phyloP scores from a whole-genome alignment of 495 filamentous ascomycete genomes.

The Acidomyces sp. region DNA sequence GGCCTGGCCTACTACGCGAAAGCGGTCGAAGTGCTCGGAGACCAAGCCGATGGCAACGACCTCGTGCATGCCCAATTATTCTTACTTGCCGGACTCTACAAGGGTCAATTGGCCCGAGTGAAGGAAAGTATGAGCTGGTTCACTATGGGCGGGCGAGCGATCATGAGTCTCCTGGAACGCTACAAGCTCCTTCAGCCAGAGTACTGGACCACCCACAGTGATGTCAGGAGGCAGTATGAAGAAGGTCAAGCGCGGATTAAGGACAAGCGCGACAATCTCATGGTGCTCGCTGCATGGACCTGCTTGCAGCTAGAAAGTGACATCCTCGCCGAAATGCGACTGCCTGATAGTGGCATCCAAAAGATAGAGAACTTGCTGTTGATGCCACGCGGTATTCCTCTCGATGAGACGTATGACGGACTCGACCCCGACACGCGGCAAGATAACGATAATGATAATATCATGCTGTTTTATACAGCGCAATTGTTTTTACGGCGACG shows the following conservation, averaged over 20 bases:
- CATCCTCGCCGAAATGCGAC: constrained; percentile 78
- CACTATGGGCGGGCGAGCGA: constrained; percentile 57
- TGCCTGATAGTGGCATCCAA: constrained; percentile 39
- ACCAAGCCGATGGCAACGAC: constrained; percentile 60
- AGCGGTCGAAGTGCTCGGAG: constrained; percentile 77
- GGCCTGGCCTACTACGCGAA: constrained; percentile 79
- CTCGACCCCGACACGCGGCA: constrained; percentile 1
- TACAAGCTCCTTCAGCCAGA: constrained; percentile 31
- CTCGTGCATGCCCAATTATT: constrained; percentile 73
- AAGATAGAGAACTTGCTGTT: constrained; percentile 36
- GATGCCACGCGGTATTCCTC: constrained; percentile 41
- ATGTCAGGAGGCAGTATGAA: constrained; percentile 8
- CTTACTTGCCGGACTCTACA: constrained; percentile 76
- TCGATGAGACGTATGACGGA: constrained; percentile 12
- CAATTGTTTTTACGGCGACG: constrained; percentile 78
- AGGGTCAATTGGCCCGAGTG: constrained; percentile 73
- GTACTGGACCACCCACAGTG: constrained; percentile 19
- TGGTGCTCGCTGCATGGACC: constrained; percentile 69
- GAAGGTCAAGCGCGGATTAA: constrained; percentile 10
- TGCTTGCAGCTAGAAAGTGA: constrained; percentile 93
- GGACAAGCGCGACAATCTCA: constrained; percentile 18
- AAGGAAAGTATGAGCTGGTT: constrained; percentile 89
- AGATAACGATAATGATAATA: constrained; percentile 2
- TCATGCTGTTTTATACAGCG: constrained; percentile 57
- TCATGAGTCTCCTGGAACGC: constrained; percentile 67